phyloP scores from a whole-genome alignment of 2,329 filamentous ascomycete genomes.

The Penicillium sp. region DNA sequence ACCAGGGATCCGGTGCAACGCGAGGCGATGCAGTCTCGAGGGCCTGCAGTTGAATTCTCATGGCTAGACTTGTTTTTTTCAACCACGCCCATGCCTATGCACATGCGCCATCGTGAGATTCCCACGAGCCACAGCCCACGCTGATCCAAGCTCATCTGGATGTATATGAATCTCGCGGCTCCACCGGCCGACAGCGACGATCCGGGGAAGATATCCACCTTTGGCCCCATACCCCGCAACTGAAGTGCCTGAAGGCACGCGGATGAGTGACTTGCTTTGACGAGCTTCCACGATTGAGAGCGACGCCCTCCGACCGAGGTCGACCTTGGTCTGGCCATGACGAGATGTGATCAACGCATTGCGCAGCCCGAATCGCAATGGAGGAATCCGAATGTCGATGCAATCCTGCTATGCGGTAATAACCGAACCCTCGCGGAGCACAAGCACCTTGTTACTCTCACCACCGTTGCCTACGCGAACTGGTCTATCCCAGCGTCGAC shows the following conservation, averaged over 20 bases:
- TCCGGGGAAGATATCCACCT: constrained; percentile 1
- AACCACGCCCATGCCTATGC: too few species aligned
- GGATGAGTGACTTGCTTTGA: constrained; percentile 19
- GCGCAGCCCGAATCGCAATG: constrained; percentile 6
- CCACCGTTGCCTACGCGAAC: neutral
- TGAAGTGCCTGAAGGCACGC: constrained; percentile 10
- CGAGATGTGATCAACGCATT: constrained; percentile 1
- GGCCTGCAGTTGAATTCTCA: constrained; percentile 1
- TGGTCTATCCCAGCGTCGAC: constrained; percentile 1
- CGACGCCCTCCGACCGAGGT: too few species aligned
- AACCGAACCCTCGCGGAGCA: constrained; percentile 1
- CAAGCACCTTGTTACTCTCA: neutral
- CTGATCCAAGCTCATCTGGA: too few species aligned
- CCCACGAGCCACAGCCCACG: too few species aligned
- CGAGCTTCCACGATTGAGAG: constrained; percentile 10
- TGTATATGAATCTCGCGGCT: too few species aligned
- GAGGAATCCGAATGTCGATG: constrained; percentile 10
- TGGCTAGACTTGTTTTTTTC: neutral
- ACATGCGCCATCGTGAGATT: too few species aligned
- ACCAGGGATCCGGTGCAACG: neutral
- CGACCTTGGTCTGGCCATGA: too few species aligned
- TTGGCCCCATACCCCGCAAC: neutral
- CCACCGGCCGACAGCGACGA: constrained; percentile 2
- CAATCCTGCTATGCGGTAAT: constrained; percentile 5
- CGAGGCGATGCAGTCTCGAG: neutral